Percentiles rank a stretch among this genome's conserved stretches.
phyloP scores from a whole-genome alignment of 2,329 filamentous ascomycete genomes.

The Phialocephala subalpina region DNA sequence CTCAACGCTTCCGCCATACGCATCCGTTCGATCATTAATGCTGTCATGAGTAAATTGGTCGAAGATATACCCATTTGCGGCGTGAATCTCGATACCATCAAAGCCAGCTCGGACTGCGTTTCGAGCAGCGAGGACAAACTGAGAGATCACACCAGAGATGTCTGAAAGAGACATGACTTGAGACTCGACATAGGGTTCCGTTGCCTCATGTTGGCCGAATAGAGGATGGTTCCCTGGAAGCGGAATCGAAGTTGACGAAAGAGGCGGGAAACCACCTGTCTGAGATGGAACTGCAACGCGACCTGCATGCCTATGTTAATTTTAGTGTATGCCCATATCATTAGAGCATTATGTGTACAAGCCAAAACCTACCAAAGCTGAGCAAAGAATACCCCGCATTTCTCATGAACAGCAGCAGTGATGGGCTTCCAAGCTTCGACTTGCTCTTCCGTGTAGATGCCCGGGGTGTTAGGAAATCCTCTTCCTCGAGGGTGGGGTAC shows the following conservation, averaged over 20 bases:
- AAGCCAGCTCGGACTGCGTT: background rate
- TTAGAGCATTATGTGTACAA: background rate
- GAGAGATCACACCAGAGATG: background rate
- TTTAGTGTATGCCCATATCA: background rate
- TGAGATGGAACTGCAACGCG: conserved; percentile 43
- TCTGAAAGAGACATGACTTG: background rate
- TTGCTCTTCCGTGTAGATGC: conserved; percentile 59
- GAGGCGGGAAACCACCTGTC: conserved; percentile 30
- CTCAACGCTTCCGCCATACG: background rate
- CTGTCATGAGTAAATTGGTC: background rate
- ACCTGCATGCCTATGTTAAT: conserved; percentile 56
- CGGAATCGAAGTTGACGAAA: conserved; percentile 30
- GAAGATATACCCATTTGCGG: background rate
- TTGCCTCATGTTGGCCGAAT: background rate
- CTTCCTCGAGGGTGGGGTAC: conserved; percentile 53
- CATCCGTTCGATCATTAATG: background rate
- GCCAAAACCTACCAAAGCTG: background rate
- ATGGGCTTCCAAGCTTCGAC: conserved; percentile 62
- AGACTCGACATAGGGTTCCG: conserved; percentile 14
- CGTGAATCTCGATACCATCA: background rate
- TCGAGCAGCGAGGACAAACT: background rate
- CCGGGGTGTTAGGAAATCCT: conserved; percentile 57
- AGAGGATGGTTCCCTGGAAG: conserved; percentile 44
- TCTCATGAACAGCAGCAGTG: conserved; percentile 62
- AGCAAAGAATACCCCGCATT: background rate